A percentile compares a stretch with the other conserved stretches of the same genome.
Conservation (phyloP, 2,329 filamentous ascomycete genomes). For the Seiridium unicorne region DNA sequence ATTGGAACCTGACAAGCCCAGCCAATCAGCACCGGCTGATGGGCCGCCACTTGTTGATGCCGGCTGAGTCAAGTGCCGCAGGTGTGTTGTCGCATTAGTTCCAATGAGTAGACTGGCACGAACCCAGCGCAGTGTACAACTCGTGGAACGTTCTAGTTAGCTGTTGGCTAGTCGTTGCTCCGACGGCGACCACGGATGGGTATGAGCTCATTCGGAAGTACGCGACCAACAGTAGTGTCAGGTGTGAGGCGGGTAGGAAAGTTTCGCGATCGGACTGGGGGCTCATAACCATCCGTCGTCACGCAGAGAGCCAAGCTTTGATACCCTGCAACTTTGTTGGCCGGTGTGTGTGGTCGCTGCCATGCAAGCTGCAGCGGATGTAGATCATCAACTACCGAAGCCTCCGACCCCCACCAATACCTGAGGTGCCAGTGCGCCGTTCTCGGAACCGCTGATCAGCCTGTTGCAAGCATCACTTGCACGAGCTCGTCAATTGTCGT, state of each 20-base stretch:
- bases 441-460: conserved; percentile 1
- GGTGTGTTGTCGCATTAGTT: not conserved
- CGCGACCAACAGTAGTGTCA: not conserved
- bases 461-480: not conserved
- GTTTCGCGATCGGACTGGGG: not conserved
- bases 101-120: too few species aligned
- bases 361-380: not conserved
- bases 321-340: not conserved
- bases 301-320: conserved; percentile 1
- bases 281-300: too few species aligned
- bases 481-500: not conserved
- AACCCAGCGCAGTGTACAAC: too few species aligned
- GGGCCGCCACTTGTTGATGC: not conserved
- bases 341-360: not conserved
- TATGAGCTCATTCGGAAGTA: conserved; percentile 1
- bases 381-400: conserved; percentile 5
- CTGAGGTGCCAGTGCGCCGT: not conserved
- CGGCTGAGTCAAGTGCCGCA: not conserved
- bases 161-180: too few species aligned
- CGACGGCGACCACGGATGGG: not conserved
- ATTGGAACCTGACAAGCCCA: not conserved
- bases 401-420: not conserved
- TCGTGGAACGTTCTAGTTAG: too few species aligned
- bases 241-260: not conserved
- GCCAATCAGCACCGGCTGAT: not conserved